Evolutionary conservation across 441 rosid genomes (phyloP).

Genomic region (Pelargonium australe): DNA sequence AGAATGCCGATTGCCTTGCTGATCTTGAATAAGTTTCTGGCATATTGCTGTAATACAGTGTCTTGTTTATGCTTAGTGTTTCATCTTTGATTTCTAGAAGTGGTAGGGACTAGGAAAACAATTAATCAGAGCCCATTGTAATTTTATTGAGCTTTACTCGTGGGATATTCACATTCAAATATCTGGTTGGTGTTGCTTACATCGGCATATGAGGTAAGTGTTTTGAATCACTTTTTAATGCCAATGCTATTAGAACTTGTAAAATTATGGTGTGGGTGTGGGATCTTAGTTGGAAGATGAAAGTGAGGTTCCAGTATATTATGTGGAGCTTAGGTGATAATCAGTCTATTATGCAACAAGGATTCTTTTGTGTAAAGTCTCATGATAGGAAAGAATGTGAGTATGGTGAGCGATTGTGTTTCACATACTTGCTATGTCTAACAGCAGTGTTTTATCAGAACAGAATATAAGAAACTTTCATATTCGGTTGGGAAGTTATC

Average conservation of each 20-base stretch:
- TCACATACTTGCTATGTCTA: neutral
- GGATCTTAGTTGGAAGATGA: neutral
- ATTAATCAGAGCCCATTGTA: neutral
- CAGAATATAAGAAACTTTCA: neutral
- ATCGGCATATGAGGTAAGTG: neutral
- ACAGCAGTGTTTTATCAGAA: neutral
- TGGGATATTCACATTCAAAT: neutral
- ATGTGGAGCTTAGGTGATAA: neutral
- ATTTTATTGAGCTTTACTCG: neutral
- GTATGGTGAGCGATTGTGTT: neutral
- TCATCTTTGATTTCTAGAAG: conserved; percentile 8
- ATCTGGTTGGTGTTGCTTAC: neutral
- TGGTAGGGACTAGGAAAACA: neutral
- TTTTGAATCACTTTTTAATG: too few species aligned
- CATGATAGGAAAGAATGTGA: neutral
- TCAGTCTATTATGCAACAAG: neutral
- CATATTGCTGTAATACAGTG: neutral
- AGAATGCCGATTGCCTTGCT: neutral
- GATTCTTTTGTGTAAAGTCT: neutral
- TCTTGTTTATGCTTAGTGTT: neutral
- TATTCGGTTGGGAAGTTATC: neutral
- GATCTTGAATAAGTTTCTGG: neutral
- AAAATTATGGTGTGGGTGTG: neutral
- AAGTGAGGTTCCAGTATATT: too few species aligned
- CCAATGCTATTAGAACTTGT: neutral